Percentiles rank a stretch among this genome's conserved stretches.
Conservation (phyloP, 345 rosid genomes). For the Linum lewisii region DNA sequence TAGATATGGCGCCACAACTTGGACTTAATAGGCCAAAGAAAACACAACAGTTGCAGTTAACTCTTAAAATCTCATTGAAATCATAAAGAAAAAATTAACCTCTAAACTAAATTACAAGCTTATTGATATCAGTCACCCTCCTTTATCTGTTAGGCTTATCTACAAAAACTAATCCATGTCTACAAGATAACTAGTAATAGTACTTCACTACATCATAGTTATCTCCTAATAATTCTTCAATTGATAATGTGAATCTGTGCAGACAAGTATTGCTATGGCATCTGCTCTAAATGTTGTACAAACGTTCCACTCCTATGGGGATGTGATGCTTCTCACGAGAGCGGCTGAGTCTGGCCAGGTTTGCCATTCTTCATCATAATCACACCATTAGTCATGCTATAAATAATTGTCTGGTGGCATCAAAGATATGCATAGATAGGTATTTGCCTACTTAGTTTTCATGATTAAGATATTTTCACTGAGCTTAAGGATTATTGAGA, state of each 20-base stretch:
- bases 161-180: no score
- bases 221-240: not conserved
- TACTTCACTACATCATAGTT: not conserved
- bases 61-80: no score
- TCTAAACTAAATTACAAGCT: no score
- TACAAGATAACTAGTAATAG: no score
- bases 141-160: no score
- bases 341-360: conserved; percentile 64
- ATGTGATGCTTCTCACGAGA: conserved; percentile 61
- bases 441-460: not conserved
- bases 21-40: no score
- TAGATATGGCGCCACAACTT: no score
- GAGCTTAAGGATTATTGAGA: not conserved
- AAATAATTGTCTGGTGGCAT: not conserved
- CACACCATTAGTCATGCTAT: not conserved
- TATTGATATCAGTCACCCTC: no score
- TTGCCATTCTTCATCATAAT: conserved; percentile 11
- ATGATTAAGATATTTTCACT: not conserved
- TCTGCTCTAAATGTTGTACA: conserved; percentile 70
- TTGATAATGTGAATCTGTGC: conserved; percentile 23
- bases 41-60: no score
- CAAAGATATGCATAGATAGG: not conserved
- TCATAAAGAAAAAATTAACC: no score
- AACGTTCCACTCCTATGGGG: conserved; percentile 87
- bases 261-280: conserved; percentile 73